Percentiles rank a stretch among this genome's conserved stretches.
Conservation (phyloP, 31 red algal species). For the Asparagopsis taxiformis region DNA sequence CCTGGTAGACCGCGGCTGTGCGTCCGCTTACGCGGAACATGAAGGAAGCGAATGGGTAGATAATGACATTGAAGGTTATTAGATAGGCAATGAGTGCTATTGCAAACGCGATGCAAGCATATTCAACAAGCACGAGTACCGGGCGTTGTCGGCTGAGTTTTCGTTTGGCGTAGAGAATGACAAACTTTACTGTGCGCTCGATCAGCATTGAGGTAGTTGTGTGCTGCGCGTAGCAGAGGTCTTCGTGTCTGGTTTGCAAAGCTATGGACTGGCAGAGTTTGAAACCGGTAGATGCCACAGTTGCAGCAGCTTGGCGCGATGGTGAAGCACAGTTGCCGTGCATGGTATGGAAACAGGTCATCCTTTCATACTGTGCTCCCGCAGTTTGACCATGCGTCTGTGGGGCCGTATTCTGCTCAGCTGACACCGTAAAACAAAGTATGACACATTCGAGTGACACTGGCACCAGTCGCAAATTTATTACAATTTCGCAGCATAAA, state of each 20-base stretch:
- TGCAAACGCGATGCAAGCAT: conserved; percentile 11
- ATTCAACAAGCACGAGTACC: conserved; percentile 13
- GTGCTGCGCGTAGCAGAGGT: background rate
- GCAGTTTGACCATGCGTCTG: too few species aligned
- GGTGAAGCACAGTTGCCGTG: too few species aligned
- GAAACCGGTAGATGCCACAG: too few species aligned
- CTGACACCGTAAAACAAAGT: too few species aligned
- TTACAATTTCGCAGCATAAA: too few species aligned
- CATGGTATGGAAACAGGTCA: too few species aligned
- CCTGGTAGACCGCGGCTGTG: background rate
- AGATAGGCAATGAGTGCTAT: conserved; percentile 25
- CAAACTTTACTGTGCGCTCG: conserved; percentile 1
- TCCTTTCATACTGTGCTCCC: too few species aligned
- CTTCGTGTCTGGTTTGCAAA: background rate
- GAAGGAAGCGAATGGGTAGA: conserved; percentile 31
- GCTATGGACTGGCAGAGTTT: too few species aligned
- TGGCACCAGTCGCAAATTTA: too few species aligned
- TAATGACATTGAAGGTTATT: conserved; percentile 28
- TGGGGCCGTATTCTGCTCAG: too few species aligned
- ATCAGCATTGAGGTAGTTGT: conserved; percentile 17
- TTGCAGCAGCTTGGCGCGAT: too few species aligned
- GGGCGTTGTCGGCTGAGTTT: conserved; percentile 34
- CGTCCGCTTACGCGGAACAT: conserved; percentile 8
- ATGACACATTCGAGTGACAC: too few species aligned
- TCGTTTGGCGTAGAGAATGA: conserved; percentile 17